phyloP scores from a whole-genome alignment of 169 alveolate genomes.

The Plasmodium blacklocki region DNA sequence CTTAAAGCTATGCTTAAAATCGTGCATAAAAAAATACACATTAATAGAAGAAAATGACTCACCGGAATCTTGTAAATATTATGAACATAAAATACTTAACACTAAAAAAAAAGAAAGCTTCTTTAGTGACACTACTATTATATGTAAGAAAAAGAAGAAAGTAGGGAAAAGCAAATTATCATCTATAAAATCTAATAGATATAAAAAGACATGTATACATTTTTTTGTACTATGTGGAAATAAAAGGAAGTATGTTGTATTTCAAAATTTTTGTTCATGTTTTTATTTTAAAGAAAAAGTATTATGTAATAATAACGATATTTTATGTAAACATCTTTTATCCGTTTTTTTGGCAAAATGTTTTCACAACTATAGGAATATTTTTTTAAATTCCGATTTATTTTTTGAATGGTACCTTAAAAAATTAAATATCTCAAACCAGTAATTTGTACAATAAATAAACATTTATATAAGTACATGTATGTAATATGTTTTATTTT shows the following conservation, averaged over 20 bases:
- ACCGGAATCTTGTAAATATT: neutral
- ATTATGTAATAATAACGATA: conserved; percentile 36
- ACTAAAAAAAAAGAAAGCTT: conserved; percentile 13
- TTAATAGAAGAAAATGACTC: conserved; percentile 16
- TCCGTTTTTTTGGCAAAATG: conserved; percentile 63
- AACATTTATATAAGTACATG: conserved; percentile 4
- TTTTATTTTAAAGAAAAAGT: conserved; percentile 75
- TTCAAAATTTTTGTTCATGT: conserved; percentile 60
- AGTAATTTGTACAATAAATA: neutral
- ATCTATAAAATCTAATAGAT: conserved; percentile 1
- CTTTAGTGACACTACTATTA: conserved; percentile 54
- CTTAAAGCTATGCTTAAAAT: conserved; percentile 48
- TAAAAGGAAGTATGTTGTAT: conserved; percentile 54
- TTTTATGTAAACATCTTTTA: conserved; percentile 64
- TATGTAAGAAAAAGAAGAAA: conserved; percentile 21
- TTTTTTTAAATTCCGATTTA: conserved; percentile 33
- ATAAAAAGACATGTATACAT: conserved; percentile 36
- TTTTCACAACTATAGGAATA: conserved; percentile 29
- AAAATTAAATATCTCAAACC: conserved; percentile 22
- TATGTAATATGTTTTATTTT: neutral
- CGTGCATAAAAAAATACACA: conserved; percentile 56
- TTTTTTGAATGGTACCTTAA: conserved; percentile 65
- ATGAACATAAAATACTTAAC: neutral
- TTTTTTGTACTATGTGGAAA: conserved; percentile 70
- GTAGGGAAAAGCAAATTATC: neutral